phyloP scores from a whole-genome alignment of 2,329 filamentous ascomycete species.

The Fusarium vanettenii region DNA sequence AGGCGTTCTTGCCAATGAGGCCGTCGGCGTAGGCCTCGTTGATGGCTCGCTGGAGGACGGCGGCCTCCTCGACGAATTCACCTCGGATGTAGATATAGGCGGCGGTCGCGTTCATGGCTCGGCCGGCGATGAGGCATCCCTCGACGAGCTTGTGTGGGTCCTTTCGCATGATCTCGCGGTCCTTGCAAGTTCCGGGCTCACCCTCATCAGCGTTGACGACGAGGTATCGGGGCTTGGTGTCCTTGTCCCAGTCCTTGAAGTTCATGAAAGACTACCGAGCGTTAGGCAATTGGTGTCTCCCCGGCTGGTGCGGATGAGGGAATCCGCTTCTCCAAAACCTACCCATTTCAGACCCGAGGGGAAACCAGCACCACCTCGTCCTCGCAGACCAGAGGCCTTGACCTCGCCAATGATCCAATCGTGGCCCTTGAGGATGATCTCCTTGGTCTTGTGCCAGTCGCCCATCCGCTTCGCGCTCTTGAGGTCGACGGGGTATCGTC shows the following conservation, averaged over 20 bases:
- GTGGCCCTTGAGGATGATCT: constrained; percentile 95
- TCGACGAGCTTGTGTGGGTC: constrained; percentile 99
- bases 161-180: constrained; percentile 99
- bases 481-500: constrained; percentile 89
- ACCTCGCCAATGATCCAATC: constrained; percentile 99
- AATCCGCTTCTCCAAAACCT: constrained; percentile 52
- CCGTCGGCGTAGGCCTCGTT: constrained; percentile 97
- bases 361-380: constrained; percentile 97
- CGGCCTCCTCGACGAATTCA: constrained; percentile 96
- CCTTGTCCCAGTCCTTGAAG: constrained; percentile 99
- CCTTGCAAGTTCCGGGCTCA: constrained; percentile 99
- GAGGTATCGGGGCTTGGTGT: constrained; percentile 92
- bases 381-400: constrained; percentile 94
- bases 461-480: constrained; percentile 98
- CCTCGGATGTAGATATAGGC: constrained; percentile 99
- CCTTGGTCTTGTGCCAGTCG: constrained; percentile 99
- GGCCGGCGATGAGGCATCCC: constrained; percentile 93
- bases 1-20: constrained; percentile 97
- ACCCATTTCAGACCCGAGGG: constrained; percentile 99
- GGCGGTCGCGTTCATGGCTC: constrained; percentile 98
- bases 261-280: constrained; percentile 93
- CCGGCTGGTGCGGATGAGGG: constrained; percentile 19
- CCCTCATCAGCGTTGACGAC: constrained; percentile 99
- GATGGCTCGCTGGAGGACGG: constrained; percentile 92
- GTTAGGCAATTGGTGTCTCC: constrained; percentile 38